phyloP scores from a whole-genome alignment of 495 filamentous ascomycete genomes.

The Darksidea phi region DNA sequence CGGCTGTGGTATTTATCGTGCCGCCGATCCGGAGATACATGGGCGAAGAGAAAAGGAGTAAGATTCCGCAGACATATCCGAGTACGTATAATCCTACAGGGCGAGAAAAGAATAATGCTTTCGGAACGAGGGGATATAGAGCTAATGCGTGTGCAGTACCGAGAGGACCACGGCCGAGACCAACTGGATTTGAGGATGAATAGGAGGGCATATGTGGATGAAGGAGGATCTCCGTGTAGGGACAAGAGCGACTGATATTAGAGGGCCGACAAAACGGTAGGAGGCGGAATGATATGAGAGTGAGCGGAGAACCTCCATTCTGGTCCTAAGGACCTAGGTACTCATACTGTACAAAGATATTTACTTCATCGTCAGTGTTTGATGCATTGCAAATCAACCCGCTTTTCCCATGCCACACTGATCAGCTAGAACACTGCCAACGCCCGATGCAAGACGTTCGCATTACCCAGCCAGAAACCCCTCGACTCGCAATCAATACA shows the following conservation, averaged over 20 bases:
- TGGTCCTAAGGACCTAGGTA: background rate
- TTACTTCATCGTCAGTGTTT: background rate
- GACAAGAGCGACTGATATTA: too few relatives aligned
- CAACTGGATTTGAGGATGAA: slow-evolving; percentile 74
- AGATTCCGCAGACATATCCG: slow-evolving; percentile 86
- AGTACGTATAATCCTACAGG: slow-evolving; percentile 52
- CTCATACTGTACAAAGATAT: slow-evolving; percentile 10
- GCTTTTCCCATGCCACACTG: background rate
- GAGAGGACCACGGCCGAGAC: slow-evolving; percentile 65
- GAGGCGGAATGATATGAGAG: background rate
- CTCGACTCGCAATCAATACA: too few relatives aligned
- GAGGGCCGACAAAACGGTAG: too few relatives aligned
- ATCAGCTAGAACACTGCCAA: too few relatives aligned
- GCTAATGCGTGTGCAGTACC: slow-evolving; percentile 60
- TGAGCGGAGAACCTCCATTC: slow-evolving; percentile 10
- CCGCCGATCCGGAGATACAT: slow-evolving; percentile 67
- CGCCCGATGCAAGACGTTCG: too few relatives aligned
- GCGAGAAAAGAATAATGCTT: background rate
- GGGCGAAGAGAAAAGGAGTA: slow-evolving; percentile 67
- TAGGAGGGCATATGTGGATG: background rate
- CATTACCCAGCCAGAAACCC: too few relatives aligned
- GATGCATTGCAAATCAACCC: background rate
- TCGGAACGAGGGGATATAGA: background rate
- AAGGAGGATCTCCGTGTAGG: background rate
- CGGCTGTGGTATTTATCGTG: slow-evolving; percentile 62